Evolutionary conservation across 805 yeast genomes (phyloP), one percentile per base, ranked within the genome.

Genomic region (Metschnikowia lochheadii): DNA sequence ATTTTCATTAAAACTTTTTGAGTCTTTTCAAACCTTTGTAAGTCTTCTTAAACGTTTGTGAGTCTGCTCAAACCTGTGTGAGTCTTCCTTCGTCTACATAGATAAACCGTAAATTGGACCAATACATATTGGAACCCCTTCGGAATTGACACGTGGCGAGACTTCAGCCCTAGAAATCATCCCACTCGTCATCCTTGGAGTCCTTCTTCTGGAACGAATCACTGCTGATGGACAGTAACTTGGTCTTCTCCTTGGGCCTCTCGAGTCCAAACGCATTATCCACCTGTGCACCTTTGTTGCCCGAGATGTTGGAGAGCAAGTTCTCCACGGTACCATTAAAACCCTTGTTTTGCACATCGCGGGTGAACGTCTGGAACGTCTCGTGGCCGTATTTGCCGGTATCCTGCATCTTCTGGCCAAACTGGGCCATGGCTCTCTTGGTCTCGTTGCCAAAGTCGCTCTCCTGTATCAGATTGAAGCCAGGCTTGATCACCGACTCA

Each of bases 401-500:
- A 58, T 90, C 95, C 65, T 87, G 96, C 72, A 92, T 87, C 63
- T 84, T 89, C 64, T 88, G 96, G 44, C 97, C 97, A 72, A 92
- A 94, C 73, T 94, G 97, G 52, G 89, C 85, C 80, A 96, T 88
- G n/a, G 98, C 98, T 58, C 89, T 81, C 55, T 80, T 83, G 4
- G 98, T 94, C 63, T 89, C 96, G 49, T 70, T 74, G 21, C 95
- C 82, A 40, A 88, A 67, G 52, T 94, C 98, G 54, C 87, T 82
- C 54, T 84, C 89, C 54, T 72, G 76, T 58, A 94, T 76, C 62
- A 87, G 90, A 63, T 83, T 83, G 64, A 89, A 78, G 42, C 94
- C 83, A n/a, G 99, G 99, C 64, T 88, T 89, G 57, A 94, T 90
- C 46, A 90, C 96, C 7, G 83, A 70, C 61, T 91, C 96, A 58